Base-by-base conservation (phyloP, 768 basidiomycete genomes). In the Cytidiella melzeri region DNA sequence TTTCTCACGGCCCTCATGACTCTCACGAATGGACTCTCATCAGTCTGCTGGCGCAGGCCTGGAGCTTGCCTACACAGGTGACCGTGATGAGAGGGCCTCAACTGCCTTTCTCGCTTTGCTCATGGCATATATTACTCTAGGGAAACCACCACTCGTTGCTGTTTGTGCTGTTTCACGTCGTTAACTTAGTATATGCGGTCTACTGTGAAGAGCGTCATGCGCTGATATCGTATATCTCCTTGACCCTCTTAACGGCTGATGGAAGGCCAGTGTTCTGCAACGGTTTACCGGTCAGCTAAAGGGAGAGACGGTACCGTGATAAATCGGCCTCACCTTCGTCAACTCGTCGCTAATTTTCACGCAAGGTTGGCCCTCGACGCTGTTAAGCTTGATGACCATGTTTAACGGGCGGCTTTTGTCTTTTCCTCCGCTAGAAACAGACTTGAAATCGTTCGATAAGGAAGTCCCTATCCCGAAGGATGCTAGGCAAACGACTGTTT, bases 311-410 rank as follows among this genome's bases (percentile, higher is more conserved):
- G 41, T 19, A 19, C 4, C 13, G 1, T n/a, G n/a, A n/a, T 43
- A 21, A 43, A 26, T 43, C 25, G 24, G 4, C 42, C 61, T 10
- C 28, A 81, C 84, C 80, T 98, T 99, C 7, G 73, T 84, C 47
- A 84, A 62, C 60, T 98, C 94, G 64, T 97, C 96, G 48, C 91
- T 93, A 57, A 99, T 81, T 69, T 99, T 98, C 57, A 98, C 80
- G 56, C 92, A 95, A 1, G 83, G 80, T 49, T 73, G 73, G 9
- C 75, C 77, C 58, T 89, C 73, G 11, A 96, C 83, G 40, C 79
- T 75, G 34, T 80, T 76, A 7, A 99, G 73, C 61, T 97, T 97
- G 69, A 97, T 93, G 43, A 99, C 95, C 62, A 98, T 97, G 61
- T 95, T 96, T 54, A 96, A 64, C 19, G 92, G 79, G 60, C 81